Percentiles rank a stretch among this genome's conserved stretches.
Conservation (phyloP, 2,329 filamentous ascomycete genomes). For the Claviceps africana region DNA sequence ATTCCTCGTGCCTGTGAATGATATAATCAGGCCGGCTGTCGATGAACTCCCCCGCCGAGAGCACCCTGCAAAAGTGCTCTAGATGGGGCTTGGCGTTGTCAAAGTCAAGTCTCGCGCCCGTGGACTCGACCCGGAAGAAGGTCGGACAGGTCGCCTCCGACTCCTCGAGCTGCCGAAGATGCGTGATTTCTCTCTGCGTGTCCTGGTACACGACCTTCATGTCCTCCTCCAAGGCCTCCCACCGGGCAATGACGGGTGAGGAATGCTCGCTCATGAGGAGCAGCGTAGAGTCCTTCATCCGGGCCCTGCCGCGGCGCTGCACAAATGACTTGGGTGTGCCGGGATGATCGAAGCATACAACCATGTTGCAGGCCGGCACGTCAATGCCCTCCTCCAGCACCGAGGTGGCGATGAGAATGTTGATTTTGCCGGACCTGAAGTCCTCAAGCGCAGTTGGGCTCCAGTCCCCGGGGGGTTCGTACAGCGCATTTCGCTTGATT, state of each 20-base stretch:
- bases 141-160: constrained; percentile 11
- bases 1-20: constrained; percentile 25
- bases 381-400: constrained; percentile 58
- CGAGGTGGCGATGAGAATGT: constrained; percentile 47
- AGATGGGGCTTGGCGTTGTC: constrained; percentile 65
- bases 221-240: constrained; percentile 53
- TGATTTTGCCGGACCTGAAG: constrained; percentile 41
- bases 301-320: constrained; percentile 39
- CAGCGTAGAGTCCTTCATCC: constrained; percentile 37
- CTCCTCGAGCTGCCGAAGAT: constrained; percentile 35
- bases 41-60: constrained; percentile 45
- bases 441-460: constrained; percentile 23
- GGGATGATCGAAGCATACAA: constrained; percentile 41
- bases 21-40: constrained; percentile 57
- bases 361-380: constrained; percentile 47
- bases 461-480: constrained; percentile 19
- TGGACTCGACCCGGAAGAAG: constrained; percentile 25
- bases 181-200: constrained; percentile 37
- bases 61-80: constrained; percentile 60
- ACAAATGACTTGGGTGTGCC: constrained; percentile 42
- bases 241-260: constrained; percentile 27
- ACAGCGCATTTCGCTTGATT: constrained; percentile 25
- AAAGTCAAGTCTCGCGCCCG: constrained; percentile 53
- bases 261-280: constrained; percentile 28
- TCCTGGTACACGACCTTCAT: constrained; percentile 60